Conservation (phyloP, 2,329 filamentous ascomycete genomes). For the Alternaria sp. region DNA sequence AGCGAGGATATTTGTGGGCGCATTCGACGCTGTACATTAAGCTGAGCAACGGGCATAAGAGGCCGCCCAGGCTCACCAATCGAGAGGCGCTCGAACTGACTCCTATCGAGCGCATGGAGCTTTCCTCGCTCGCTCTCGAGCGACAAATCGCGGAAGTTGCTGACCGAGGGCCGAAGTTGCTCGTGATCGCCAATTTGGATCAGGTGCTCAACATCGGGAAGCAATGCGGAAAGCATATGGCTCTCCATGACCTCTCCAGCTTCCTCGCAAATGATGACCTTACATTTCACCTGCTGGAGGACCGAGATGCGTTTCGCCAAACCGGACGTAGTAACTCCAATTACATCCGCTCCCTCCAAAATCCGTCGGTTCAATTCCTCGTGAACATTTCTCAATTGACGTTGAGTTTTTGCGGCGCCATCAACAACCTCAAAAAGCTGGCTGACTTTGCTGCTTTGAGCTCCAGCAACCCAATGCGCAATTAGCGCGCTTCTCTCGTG, state of each 20-base stretch:
- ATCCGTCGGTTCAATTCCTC: constrained; percentile 54
- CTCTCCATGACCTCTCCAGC: constrained; percentile 73
- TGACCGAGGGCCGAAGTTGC: constrained; percentile 67
- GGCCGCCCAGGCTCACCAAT: constrained; percentile 32
- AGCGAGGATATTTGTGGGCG: constrained; percentile 68
- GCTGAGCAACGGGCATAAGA: constrained; percentile 39
- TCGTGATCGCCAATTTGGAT: constrained; percentile 71
- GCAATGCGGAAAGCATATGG: constrained; percentile 66
- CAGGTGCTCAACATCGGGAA: constrained; percentile 67
- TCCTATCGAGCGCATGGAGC: constrained; percentile 65
- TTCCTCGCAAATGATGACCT: constrained; percentile 72
- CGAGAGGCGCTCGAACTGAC: constrained; percentile 68
- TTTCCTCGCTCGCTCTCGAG: constrained; percentile 59
- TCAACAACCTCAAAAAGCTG: constrained; percentile 28
- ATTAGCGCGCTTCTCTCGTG: constrained; percentile 26
- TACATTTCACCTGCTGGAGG: constrained; percentile 60
- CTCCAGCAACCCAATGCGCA: constrained; percentile 27
- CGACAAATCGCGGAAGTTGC: constrained; percentile 62
- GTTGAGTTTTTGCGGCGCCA: constrained; percentile 18
- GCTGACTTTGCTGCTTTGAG: constrained; percentile 19
- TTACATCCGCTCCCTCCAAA: constrained; percentile 58
- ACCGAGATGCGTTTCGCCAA: constrained; percentile 64
- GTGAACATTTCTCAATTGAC: constrained; percentile 33
- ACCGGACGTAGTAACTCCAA: constrained; percentile 69
- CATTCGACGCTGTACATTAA: constrained; percentile 72